These are phyloP conservation scores for Endothia cerciana DNA, from an alignment of 2,329 filamentous ascomycete species.

Conservation along the genomic window DNA sequence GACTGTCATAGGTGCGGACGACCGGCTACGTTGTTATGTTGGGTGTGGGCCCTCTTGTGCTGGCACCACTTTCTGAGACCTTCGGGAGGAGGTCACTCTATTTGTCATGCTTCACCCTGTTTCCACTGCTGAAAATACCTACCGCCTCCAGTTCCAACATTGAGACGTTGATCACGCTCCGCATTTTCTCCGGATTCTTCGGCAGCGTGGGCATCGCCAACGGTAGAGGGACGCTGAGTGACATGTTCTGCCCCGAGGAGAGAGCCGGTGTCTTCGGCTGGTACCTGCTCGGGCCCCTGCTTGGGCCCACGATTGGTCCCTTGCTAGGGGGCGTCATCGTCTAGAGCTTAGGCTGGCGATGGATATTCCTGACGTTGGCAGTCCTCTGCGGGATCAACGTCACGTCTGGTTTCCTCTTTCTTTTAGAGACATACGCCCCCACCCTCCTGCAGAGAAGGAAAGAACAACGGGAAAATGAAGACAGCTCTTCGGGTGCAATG, in stretches of 20 bases:
- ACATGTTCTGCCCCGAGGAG: constrained; percentile 26
- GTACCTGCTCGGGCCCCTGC: constrained; percentile 24
- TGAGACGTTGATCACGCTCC: constrained; percentile 22
- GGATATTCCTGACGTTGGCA: constrained; percentile 22
- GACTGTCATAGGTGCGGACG: constrained; percentile 22
- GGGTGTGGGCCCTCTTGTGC: constrained; percentile 22
- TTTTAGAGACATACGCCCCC: constrained; percentile 21
- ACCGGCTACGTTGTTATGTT: constrained; percentile 23
- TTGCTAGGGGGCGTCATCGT: constrained; percentile 23
- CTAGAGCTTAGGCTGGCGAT: constrained; percentile 23
- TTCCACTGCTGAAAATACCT: constrained; percentile 22
- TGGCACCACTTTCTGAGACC: constrained; percentile 24
- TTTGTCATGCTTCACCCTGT: constrained; percentile 21
- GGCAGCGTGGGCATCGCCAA: constrained; percentile 27
- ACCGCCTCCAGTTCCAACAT: constrained; percentile 23
- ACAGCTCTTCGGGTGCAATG: not conserved
- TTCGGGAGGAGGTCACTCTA: constrained; percentile 23
- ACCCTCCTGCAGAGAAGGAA: constrained; percentile 16
- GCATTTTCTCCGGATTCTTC: constrained; percentile 20
- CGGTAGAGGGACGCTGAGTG: constrained; percentile 25
- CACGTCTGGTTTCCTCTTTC: constrained; percentile 16
- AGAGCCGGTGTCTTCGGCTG: constrained; percentile 23
- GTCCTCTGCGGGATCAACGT: constrained; percentile 24
- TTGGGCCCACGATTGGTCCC: constrained; percentile 24
- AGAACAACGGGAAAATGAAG: constrained; percentile 7